A percentile compares a stretch with the other conserved stretches of the same genome.
phyloP scores from a whole-genome alignment of 305 asterid genomes.

The Fraxinus sp. region DNA sequence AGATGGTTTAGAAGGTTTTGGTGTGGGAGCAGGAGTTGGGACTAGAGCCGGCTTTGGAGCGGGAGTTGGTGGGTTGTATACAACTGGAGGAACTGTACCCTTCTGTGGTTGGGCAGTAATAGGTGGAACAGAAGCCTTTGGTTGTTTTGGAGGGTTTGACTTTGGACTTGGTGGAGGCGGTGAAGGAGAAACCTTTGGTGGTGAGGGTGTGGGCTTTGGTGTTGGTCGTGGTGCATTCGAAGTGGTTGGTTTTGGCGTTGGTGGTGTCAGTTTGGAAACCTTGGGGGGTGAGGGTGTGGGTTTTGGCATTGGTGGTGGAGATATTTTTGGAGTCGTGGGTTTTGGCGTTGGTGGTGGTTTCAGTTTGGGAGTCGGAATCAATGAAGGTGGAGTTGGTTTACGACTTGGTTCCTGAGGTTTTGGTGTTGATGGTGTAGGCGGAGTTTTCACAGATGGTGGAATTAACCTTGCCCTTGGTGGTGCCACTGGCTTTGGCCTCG shows the following conservation, averaged over 20 bases:
- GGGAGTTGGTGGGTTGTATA: neutral
- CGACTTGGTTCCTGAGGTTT: constrained; percentile 17
- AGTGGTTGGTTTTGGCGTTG: neutral
- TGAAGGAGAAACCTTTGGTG: constrained; percentile 14
- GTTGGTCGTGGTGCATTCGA: neutral
- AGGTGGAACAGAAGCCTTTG: neutral
- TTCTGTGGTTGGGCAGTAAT: constrained; percentile 27
- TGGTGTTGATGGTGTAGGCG: constrained; percentile 6
- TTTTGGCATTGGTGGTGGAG: neutral
- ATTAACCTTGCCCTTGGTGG: constrained; percentile 1
- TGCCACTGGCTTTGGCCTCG: constrained; percentile 14
- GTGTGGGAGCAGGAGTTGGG: neutral
- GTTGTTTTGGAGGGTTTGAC: constrained; percentile 23
- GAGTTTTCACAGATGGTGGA: constrained; percentile 6
- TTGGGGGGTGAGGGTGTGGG: constrained; percentile 4
- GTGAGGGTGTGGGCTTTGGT: constrained; percentile 4
- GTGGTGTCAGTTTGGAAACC: neutral
- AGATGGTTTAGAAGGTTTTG: constrained; percentile 18
- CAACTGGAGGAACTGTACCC: neutral
- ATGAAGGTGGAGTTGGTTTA: constrained; percentile 5
- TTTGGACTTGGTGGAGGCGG: neutral
- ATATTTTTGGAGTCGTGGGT: neutral
- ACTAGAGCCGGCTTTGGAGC: neutral
- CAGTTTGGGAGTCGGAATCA: constrained; percentile 13
- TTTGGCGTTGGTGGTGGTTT: constrained; percentile 16